Percentiles rank a stretch among this genome's conserved stretches.
Evolutionary conservation across 2,329 filamentous ascomycete species (phyloP).

Genomic region (Neurospora sp.): DNA sequence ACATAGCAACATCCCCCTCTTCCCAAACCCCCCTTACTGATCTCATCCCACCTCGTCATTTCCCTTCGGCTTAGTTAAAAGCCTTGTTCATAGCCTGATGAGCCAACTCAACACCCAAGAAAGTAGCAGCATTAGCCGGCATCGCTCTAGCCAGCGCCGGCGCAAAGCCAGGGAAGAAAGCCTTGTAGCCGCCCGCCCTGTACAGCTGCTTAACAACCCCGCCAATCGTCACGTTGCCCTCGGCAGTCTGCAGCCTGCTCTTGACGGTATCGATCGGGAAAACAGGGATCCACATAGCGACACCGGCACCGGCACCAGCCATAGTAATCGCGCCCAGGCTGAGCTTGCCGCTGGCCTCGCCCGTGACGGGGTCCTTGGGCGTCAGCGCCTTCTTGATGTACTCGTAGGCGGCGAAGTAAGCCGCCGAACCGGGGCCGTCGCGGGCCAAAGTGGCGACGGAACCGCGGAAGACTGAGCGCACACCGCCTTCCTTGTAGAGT

Average conservation of each 20-base stretch:
- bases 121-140: conserved; percentile 93
- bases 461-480: conserved; percentile 88
- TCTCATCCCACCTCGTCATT: neutral
- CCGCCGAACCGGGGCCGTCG: conserved; percentile 85
- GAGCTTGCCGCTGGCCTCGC: conserved; percentile 65
- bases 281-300: conserved; percentile 99
- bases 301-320: conserved; percentile 81
- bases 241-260: conserved; percentile 82
- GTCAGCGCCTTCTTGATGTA: conserved; percentile 83
- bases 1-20: neutral
- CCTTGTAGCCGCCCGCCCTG: conserved; percentile 68
- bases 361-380: conserved; percentile 65
- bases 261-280: conserved; percentile 98
- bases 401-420: conserved; percentile 97
- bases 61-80: conserved; percentile 32
- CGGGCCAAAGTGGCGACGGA: conserved; percentile 83
- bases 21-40: neutral
- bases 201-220: conserved; percentile 79
- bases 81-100: conserved; percentile 74
- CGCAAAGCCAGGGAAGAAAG: conserved; percentile 95
- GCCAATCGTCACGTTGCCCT: conserved; percentile 71
- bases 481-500: conserved; percentile 81
- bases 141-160: conserved; percentile 88
- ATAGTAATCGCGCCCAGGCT: conserved; percentile 74
- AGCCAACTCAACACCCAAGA: conserved; percentile 75